Evolutionary conservation across 345 rosid genomes (phyloP).

Genomic region (Rhodamnia rubescens): DNA sequence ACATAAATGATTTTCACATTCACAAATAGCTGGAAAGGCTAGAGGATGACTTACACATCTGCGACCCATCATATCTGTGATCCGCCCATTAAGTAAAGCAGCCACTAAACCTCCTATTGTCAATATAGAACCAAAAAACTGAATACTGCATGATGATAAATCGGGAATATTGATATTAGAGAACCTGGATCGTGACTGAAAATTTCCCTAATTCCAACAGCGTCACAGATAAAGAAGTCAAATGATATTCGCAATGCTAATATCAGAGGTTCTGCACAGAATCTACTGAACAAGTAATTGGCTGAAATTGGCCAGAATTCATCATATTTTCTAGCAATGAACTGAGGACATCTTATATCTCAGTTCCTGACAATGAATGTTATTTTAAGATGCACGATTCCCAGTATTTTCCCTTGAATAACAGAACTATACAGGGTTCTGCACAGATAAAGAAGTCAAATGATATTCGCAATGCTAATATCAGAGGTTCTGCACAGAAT

Average conservation of each 20-base stretch:
- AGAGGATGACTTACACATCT: constrained; percentile 14
- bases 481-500: background rate
- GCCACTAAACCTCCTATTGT: constrained; percentile 24
- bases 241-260: background rate
- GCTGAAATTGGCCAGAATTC: background rate
- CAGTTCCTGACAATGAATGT: background rate
- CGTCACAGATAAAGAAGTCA: background rate
- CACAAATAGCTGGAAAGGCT: background rate
- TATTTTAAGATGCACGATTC: background rate
- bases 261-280: background rate
- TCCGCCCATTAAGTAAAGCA: constrained; percentile 18
- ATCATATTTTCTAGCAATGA: background rate
- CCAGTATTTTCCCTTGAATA: background rate
- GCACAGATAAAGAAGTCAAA: background rate
- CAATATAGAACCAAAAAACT: constrained; percentile 21
- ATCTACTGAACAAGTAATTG: background rate
- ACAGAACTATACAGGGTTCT: background rate
- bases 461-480: background rate
- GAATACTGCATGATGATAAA: constrained; percentile 18
- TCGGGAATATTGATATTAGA: background rate
- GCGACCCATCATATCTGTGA: constrained; percentile 22
- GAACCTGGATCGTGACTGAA: background rate
- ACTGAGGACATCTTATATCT: background rate
- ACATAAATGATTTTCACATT: background rate
- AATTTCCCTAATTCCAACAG: background rate